These are phyloP conservation scores for Trypanosoma scelopori DNA, from an alignment of 208 protist genomes.

Conservation along the genomic window DNA sequence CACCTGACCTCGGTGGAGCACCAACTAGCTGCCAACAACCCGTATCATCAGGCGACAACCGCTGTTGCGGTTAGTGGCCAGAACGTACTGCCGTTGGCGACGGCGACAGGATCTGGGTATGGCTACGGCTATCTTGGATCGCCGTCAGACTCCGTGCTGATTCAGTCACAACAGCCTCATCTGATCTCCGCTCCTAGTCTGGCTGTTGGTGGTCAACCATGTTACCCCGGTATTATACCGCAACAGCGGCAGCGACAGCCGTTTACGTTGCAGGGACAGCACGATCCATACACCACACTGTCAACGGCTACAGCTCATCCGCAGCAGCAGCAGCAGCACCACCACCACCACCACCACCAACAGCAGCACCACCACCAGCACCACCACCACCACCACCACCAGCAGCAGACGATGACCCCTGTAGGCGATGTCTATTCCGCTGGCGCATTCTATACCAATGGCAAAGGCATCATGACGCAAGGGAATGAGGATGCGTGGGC, in stretches of 20 bases:
- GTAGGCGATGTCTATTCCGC: constrained; percentile 22
- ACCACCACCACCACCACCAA: constrained; percentile 27
- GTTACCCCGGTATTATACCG: constrained; percentile 23
- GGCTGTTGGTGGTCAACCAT: constrained; percentile 26
- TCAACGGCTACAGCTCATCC: neutral
- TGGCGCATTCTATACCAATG: constrained; percentile 10
- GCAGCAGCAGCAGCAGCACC: too few species aligned
- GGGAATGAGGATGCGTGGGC: neutral
- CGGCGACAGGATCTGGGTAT: constrained; percentile 11
- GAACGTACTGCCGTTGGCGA: neutral
- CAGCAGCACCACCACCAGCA: constrained; percentile 28
- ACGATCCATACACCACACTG: neutral
- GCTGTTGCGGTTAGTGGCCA: constrained; percentile 10
- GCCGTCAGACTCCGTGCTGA: constrained; percentile 6
- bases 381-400: constrained; percentile 27
- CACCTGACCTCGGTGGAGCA: neutral
- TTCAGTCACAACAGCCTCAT: constrained; percentile 23
- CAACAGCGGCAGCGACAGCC: constrained; percentile 10
- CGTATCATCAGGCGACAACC: constrained; percentile 1
- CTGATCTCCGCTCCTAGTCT: constrained; percentile 15
- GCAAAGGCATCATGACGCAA: constrained; percentile 5
- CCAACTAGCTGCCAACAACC: neutral
- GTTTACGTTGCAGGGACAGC: constrained; percentile 16
- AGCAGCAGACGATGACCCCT: constrained; percentile 15
- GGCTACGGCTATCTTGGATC: constrained; percentile 21